These are phyloP conservation scores for Acer yangbiense DNA, from an alignment of 345 rosid species.

Conservation along the genomic window DNA sequence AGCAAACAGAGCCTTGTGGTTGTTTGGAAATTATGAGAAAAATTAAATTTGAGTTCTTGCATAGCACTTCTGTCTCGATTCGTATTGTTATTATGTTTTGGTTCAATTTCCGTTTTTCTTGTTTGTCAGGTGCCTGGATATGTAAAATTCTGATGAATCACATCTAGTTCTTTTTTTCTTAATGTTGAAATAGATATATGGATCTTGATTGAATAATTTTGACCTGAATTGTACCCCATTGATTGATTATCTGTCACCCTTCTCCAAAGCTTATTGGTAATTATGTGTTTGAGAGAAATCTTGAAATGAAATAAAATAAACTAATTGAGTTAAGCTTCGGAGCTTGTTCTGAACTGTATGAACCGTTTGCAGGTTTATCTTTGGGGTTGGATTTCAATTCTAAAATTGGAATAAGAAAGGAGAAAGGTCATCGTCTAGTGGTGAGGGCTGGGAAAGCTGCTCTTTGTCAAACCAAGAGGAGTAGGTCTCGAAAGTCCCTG, in stretches of 20 bases:
- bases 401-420: slow-evolving; percentile 30
- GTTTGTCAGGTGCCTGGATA: background rate
- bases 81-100: background rate
- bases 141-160: background rate
- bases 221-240: background rate
- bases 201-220: background rate
- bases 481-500: slow-evolving; percentile 86
- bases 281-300: background rate
- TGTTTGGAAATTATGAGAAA: background rate
- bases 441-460: slow-evolving; percentile 92
- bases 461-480: slow-evolving; percentile 89
- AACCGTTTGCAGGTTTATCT: slow-evolving; percentile 58
- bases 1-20: background rate
- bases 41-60: background rate
- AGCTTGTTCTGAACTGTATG: slow-evolving; percentile 7
- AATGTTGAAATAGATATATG: background rate
- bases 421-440: slow-evolving; percentile 57
- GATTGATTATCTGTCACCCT: background rate
- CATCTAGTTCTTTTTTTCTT: background rate
- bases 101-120: background rate
- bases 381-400: slow-evolving; percentile 56
- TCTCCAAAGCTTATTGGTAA: background rate
- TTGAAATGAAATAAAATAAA: background rate
- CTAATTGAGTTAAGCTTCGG: background rate
- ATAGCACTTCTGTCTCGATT: background rate